Conservation (phyloP, 2,329 filamentous ascomycete species). For the Hirsutella minnesotensis region DNA sequence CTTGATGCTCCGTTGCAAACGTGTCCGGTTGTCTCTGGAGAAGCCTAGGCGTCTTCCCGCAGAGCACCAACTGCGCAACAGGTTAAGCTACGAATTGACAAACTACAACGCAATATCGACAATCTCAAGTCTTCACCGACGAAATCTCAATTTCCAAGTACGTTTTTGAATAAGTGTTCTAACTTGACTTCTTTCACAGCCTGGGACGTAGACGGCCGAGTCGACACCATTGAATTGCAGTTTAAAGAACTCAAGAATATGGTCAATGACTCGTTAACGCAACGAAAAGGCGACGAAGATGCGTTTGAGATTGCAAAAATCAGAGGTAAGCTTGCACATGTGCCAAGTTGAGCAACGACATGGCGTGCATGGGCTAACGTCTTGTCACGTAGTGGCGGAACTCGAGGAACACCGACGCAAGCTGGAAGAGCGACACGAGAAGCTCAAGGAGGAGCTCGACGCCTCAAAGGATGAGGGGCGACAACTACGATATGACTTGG, state of each 20-base stretch:
- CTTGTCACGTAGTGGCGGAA: conserved; percentile 27
- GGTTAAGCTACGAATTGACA: conserved; percentile 18
- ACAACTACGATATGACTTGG: conserved; percentile 21
- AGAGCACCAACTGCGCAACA: conserved; percentile 20
- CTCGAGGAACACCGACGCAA: conserved; percentile 36
- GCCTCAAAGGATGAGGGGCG: conserved; percentile 22
- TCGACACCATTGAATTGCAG: conserved; percentile 65
- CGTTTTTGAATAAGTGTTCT: conserved; percentile 64
- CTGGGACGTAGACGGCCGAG: conserved; percentile 68
- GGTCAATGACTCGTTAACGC: conserved; percentile 55
- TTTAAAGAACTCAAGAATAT: conserved; percentile 61
- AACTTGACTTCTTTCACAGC: conserved; percentile 52
- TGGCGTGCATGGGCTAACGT: conserved; percentile 8
- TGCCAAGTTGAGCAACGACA: background rate
- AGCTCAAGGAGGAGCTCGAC: conserved; percentile 53
- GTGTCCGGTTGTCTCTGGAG: conserved; percentile 10
- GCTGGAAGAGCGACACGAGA: conserved; percentile 32
- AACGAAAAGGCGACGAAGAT: conserved; percentile 61
- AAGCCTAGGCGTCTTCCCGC: conserved; percentile 19
- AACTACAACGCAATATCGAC: conserved; percentile 19
- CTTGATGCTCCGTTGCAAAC: conserved; percentile 7
- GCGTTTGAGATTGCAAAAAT: conserved; percentile 62
- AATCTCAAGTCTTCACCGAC: conserved; percentile 20
- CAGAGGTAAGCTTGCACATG: conserved; percentile 43
- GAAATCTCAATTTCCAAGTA: conserved; percentile 31